A percentile compares a stretch with the other conserved stretches of the same genome.
Evolutionary conservation across 1,139 yeast species (phyloP).

Genomic region (Tardiomyces blankii): DNA sequence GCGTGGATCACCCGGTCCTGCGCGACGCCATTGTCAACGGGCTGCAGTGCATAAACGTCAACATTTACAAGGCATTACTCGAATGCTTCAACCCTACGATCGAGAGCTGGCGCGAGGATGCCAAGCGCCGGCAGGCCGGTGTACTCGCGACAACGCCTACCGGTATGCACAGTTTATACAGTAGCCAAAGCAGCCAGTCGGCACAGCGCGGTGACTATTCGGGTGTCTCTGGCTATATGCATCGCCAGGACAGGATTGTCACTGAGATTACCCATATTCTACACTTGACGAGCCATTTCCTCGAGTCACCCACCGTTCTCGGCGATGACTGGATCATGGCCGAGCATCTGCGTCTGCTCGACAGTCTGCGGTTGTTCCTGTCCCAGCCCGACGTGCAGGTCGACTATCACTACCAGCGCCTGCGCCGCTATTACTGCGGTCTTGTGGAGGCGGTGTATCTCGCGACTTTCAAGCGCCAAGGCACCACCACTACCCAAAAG

Average conservation of each 20-base stretch:
- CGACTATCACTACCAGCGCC: constrained; percentile 60
- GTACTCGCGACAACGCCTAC: constrained; percentile 3
- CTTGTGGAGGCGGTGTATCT: constrained; percentile 57
- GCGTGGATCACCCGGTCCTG: constrained; percentile 58
- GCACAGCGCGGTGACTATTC: neutral
- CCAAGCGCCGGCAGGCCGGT: constrained; percentile 3
- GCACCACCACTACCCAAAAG: constrained; percentile 46
- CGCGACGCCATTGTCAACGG: constrained; percentile 84
- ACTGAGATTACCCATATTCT: constrained; percentile 73
- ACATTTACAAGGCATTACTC: constrained; percentile 71
- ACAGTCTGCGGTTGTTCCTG: constrained; percentile 53
- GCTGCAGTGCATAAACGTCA: constrained; percentile 78
- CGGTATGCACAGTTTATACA: constrained; percentile 1
- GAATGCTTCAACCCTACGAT: constrained; percentile 65
- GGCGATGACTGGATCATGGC: constrained; percentile 62
- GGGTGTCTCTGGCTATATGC: constrained; percentile 6
- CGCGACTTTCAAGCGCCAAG: constrained; percentile 33
- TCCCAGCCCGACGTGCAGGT: constrained; percentile 48
- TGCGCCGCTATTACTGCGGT: constrained; percentile 74
- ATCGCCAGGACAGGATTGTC: constrained; percentile 41
- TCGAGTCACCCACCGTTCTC: constrained; percentile 40
- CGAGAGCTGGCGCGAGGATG: constrained; percentile 26
- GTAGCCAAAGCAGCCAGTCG: neutral
- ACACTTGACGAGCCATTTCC: constrained; percentile 57
- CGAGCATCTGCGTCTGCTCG: constrained; percentile 53